A percentile compares a stretch with the other conserved stretches of the same genome.
Evolutionary conservation across 1,284 basidiomycete species (phyloP).

Genomic region (Rhodotorula sp.): DNA sequence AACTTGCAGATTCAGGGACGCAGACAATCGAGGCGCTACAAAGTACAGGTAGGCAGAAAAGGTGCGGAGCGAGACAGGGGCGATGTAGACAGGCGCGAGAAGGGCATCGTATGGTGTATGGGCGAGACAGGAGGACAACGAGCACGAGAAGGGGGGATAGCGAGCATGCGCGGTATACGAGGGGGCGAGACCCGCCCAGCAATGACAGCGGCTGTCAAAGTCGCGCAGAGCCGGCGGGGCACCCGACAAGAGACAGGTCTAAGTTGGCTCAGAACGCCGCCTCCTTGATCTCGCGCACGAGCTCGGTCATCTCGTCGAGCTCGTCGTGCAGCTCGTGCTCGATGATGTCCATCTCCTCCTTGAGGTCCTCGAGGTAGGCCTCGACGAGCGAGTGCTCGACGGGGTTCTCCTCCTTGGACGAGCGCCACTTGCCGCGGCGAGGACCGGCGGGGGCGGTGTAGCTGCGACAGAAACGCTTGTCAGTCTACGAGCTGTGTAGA

Average conservation of each 20-base stretch:
- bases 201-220: too few relatives aligned
- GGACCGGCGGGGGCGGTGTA: conserved; percentile 18
- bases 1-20: too few relatives aligned
- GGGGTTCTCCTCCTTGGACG: not conserved
- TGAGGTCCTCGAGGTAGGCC: conserved; percentile 30
- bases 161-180: too few relatives aligned
- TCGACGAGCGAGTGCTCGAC: conserved; percentile 13
- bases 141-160: too few relatives aligned
- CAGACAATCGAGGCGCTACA: too few relatives aligned
- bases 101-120: too few relatives aligned
- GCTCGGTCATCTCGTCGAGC: conserved; percentile 25
- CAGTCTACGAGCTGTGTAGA: conserved; percentile 56
- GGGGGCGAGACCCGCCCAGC: too few relatives aligned
- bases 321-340: conserved; percentile 21
- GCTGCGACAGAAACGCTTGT: conserved; percentile 76
- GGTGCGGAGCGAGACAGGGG: too few relatives aligned
- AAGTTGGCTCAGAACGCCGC: not conserved
- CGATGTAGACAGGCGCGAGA: too few relatives aligned
- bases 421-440: conserved; percentile 5
- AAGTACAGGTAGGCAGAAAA: too few relatives aligned
- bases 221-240: too few relatives aligned
- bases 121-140: too few relatives aligned
- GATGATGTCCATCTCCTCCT: conserved; percentile 20
- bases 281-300: conserved; percentile 19
- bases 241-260: not conserved